Evolutionary conservation across 2,329 filamentous ascomycete genomes (phyloP), one percentile per base, ranked within the genome.

Genomic region (Diplodia corticola): DNA sequence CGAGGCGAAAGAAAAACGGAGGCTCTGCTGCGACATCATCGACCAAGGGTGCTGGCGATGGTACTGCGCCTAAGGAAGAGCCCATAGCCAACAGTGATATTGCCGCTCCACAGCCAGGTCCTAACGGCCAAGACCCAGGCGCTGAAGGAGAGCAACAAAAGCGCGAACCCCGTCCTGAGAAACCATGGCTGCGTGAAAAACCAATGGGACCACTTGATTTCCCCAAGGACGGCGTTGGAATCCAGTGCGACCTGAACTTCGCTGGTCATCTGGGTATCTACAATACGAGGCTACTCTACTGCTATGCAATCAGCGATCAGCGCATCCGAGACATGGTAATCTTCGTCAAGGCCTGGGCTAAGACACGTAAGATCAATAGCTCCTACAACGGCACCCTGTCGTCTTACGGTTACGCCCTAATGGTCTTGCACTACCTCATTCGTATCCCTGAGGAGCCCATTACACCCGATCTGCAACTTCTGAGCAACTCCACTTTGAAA

Each of bases 161-260:
- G 40, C 69, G 28, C 13, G 50, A 65, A 5, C 49, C 40, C n/a
- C 75, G 71, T 28, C 53, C 66, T 2, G 74, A 75, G 30, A 77
- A 72, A 54, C 64, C 70, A 9, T 84, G 81, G 81, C 73, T 75
- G 1, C 78, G 82, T 22, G 82, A 84, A 68, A 81, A 80, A 66
- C 76, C 76, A 22, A 73, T 77, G 12, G 82, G 82, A 0, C 81
- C 81, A 12, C 84, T 96, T 2, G 92, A 95, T 75, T 94, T 94
- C 67, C 91, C 91, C 5, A 91, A 91, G 73, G 81, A 82, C 9
- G 89, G 89, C 4, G 86, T 90, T 30, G 92, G 92, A n/a, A 91
- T 94, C 15, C 91, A 93, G 74, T 95, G 91, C 75, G 92, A 97
- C 74, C 92, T 97, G 82, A 96, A 96, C 77, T 97, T 97, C 75